phyloP scores from a whole-genome alignment of 2,329 filamentous ascomycete genomes.

The Cladosporium colombiae region DNA sequence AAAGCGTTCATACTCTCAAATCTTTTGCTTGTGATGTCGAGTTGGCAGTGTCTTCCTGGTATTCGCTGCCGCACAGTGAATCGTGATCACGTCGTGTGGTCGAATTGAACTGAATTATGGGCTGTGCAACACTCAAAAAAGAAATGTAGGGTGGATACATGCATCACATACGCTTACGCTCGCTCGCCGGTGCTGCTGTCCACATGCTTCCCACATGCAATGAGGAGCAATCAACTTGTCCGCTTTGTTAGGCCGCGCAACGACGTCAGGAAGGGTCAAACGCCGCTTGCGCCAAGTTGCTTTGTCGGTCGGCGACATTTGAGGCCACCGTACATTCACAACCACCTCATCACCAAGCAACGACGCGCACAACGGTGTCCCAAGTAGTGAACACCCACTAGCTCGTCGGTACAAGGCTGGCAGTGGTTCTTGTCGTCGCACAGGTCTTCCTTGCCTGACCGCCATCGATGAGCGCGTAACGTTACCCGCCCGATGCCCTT shows the following conservation, averaged over 20 bases:
- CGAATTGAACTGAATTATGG: too few relatives aligned
- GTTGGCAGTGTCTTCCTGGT: not conserved
- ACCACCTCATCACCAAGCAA: not conserved
- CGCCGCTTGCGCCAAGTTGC: slow-evolving; percentile 6
- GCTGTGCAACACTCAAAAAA: too few relatives aligned
- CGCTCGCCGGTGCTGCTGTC: too few relatives aligned
- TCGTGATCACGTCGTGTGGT: too few relatives aligned
- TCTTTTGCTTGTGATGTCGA: not conserved
- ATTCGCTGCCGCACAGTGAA: not conserved
- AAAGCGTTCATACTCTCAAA: slow-evolving; percentile 6
- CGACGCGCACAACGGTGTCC: not conserved
- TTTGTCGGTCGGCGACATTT: not conserved
- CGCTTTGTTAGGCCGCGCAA: not conserved
- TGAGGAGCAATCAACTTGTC: not conserved
- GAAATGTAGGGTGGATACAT: too few relatives aligned
- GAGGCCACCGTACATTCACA: not conserved
- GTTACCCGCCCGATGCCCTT: slow-evolving; percentile 26
- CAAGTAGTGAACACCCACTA: not conserved
- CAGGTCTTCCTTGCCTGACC: not conserved
- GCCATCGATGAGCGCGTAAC: slow-evolving; percentile 19
- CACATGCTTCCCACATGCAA: not conserved
- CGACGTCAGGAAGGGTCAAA: not conserved
- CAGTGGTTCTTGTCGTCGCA: not conserved
- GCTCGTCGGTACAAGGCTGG: not conserved
- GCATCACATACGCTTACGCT: not conserved